Evolutionary conservation across 768 basidiomycete genomes (phyloP).

Genomic region (Cyclocybe aegerita): DNA sequence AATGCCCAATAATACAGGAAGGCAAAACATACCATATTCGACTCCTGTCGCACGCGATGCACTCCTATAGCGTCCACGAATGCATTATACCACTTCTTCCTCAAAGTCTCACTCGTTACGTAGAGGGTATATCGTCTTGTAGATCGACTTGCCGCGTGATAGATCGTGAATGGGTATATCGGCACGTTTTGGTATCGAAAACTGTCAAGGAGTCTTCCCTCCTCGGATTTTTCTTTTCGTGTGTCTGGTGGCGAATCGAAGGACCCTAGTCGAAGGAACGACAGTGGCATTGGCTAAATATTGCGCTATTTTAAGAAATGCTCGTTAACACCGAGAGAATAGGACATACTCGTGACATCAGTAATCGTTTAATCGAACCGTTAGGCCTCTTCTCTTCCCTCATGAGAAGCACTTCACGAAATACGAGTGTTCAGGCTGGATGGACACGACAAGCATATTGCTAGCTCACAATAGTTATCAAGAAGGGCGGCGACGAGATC

Average conservation of each 20-base stretch:
- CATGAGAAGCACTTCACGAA: conserved; percentile 57
- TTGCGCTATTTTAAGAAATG: conserved; percentile 1
- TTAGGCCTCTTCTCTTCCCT: conserved; percentile 57
- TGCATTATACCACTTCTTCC: conserved; percentile 63
- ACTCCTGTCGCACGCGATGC: conserved; percentile 63
- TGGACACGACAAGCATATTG: background rate
- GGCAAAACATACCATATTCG: conserved; percentile 58
- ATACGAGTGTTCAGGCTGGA: conserved; percentile 2
- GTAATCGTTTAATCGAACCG: conserved; percentile 45
- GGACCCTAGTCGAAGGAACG: conserved; percentile 70
- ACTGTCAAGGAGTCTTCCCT: conserved; percentile 54
- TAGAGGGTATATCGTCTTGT: conserved; percentile 73
- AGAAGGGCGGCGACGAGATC: conserved; percentile 66
- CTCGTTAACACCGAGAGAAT: background rate
- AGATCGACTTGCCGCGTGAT: conserved; percentile 58
- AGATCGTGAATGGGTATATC: conserved; percentile 77
- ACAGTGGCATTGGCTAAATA: conserved; percentile 72
- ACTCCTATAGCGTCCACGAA: conserved; percentile 65
- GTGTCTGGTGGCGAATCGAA: conserved; percentile 61
- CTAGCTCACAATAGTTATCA: conserved; percentile 71
- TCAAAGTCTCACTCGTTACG: conserved; percentile 51
- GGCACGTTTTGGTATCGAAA: conserved; percentile 51
- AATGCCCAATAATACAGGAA: background rate
- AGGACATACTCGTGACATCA: conserved; percentile 64
- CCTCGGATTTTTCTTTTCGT: conserved; percentile 63